Percentiles rank a stretch among this genome's conserved stretches.
Conservation (phyloP, 805 yeast genomes). For the Barnettozyma botsteinii region DNA sequence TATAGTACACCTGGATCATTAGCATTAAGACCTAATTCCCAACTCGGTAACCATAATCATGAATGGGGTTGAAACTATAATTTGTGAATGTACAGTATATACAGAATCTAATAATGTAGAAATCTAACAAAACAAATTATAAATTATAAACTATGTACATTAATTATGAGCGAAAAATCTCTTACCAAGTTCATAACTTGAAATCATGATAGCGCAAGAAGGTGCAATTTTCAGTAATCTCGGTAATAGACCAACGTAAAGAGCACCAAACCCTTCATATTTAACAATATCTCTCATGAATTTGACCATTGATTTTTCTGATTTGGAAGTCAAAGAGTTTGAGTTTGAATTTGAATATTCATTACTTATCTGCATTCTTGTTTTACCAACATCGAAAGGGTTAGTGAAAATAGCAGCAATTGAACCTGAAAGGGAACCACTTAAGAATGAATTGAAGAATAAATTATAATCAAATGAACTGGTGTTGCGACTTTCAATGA, state of each 20-base stretch:
- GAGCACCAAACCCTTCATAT: slow-evolving; percentile 73
- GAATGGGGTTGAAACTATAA: slow-evolving; percentile 16
- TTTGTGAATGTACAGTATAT: background rate
- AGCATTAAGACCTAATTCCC: slow-evolving; percentile 14
- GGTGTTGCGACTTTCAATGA: background rate
- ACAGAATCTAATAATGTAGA: background rate
- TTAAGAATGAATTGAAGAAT: slow-evolving; percentile 59
- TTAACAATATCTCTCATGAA: slow-evolving; percentile 57
- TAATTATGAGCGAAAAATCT: slow-evolving; percentile 34
- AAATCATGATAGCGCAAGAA: slow-evolving; percentile 96
- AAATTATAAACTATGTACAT: background rate
- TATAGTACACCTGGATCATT: slow-evolving; percentile 21
- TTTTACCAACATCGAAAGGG: slow-evolving; percentile 97
- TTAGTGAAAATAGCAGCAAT: slow-evolving; percentile 84
- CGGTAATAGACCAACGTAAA: slow-evolving; percentile 85
- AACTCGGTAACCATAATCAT: slow-evolving; percentile 9
- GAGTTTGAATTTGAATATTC: slow-evolving; percentile 12
- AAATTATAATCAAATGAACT: slow-evolving; percentile 30
- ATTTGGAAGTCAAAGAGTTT: slow-evolving; percentile 4
- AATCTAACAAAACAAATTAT: background rate
- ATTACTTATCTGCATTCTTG: slow-evolving; percentile 70
- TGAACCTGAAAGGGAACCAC: slow-evolving; percentile 82
- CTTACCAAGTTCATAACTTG: slow-evolving; percentile 88
- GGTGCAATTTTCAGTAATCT: slow-evolving; percentile 91
- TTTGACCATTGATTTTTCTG: slow-evolving; percentile 54